Evolutionary conservation across 345 rosid genomes (phyloP).

Genomic region (Citropsis articulata): DNA sequence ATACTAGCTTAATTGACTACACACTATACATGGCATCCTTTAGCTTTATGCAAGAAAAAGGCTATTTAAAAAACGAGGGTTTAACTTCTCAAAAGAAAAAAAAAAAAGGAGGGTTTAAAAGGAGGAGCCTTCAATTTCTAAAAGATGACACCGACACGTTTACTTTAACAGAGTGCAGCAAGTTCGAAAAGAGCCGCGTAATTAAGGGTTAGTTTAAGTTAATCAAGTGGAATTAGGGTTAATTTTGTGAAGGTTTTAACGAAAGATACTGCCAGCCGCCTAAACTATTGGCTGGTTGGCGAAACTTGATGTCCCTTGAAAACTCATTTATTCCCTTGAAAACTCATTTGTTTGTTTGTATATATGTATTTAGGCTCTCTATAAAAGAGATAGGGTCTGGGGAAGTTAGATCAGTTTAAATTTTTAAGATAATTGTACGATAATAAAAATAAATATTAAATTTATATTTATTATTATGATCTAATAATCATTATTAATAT

Average conservation of each 20-base stretch:
- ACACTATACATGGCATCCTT: background rate
- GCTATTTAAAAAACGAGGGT: background rate
- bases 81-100: no score
- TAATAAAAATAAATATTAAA: no score
- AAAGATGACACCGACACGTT: constrained; percentile 41
- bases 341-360: no score
- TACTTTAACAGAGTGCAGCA: constrained; percentile 11
- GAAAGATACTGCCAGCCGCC: background rate
- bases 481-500: no score
- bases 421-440: accelerated
- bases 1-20: background rate
- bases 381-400: no score
- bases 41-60: constrained; percentile 1
- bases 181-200: background rate
- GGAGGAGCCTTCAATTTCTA: constrained; percentile 14
- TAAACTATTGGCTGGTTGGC: no score
- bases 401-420: no score
- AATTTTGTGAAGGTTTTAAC: background rate
- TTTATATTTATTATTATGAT: no score
- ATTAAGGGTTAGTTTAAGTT: background rate
- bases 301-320: no score
- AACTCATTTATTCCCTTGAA: no score
- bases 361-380: no score
- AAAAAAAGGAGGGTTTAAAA: background rate
- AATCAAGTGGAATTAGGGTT: background rate